Conservation (phyloP, 306 rosid species). For the Cicer arietinum region DNA sequence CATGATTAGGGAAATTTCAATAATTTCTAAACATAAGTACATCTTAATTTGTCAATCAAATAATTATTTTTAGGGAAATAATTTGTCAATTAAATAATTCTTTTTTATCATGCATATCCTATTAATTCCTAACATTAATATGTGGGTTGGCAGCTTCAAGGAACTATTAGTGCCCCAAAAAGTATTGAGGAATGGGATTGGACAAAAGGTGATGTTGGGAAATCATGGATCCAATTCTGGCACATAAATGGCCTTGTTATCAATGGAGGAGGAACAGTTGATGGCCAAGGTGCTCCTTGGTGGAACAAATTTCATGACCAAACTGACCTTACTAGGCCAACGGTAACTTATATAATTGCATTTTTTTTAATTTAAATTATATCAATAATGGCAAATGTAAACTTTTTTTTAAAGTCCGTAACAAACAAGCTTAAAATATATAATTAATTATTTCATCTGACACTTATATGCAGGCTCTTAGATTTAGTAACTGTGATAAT, state of each 20-base stretch:
- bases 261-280: background rate
- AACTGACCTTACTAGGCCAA: background rate
- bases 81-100: too few species aligned
- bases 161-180: slow-evolving; percentile 49
- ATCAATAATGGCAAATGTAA: too few species aligned
- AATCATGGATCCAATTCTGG: background rate
- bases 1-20: too few species aligned
- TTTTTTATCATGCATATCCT: background rate
- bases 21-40: too few species aligned
- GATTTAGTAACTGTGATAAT: slow-evolving; percentile 30
- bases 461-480: slow-evolving; percentile 42
- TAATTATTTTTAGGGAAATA: background rate
- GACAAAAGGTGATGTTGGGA: background rate
- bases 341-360: background rate
- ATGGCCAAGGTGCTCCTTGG: slow-evolving; percentile 3
- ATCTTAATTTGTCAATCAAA: background rate
- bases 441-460: background rate
- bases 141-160: slow-evolving; percentile 42
- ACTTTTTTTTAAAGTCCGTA: too few species aligned
- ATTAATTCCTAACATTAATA: background rate
- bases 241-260: background rate
- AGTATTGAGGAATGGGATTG: slow-evolving; percentile 39
- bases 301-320: background rate
- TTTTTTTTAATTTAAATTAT: too few species aligned
- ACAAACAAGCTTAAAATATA: too few species aligned